phyloP scores from a whole-genome alignment of 2,329 filamentous ascomycete genomes.

The Microcyclospora tardicrescens region DNA sequence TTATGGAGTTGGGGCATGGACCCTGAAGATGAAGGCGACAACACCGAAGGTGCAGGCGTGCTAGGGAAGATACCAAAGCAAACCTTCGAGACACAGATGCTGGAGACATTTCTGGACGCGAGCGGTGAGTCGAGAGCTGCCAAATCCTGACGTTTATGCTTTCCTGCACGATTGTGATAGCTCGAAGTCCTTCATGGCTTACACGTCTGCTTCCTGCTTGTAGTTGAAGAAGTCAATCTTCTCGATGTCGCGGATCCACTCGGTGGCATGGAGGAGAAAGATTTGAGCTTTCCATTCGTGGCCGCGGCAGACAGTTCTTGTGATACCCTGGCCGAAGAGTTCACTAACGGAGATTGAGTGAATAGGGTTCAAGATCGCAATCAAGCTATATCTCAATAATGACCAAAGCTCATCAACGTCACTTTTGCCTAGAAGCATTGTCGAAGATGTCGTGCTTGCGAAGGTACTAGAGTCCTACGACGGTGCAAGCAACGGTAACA shows the following conservation, averaged over 20 bases:
- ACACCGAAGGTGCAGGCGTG: constrained; percentile 34
- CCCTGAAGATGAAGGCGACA: constrained; percentile 23
- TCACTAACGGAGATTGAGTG: constrained; percentile 10
- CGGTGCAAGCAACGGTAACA: constrained; percentile 70
- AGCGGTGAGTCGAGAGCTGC: constrained; percentile 15
- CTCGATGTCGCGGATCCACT: constrained; percentile 10
- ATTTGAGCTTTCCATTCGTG: constrained; percentile 12
- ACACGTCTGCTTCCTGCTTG: constrained; percentile 1
- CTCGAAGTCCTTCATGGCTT: neutral
- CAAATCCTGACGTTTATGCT: neutral
- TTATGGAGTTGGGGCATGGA: constrained; percentile 57
- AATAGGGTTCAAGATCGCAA: constrained; percentile 48
- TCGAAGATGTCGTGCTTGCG: constrained; percentile 49
- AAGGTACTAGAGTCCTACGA: constrained; percentile 62
- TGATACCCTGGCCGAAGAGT: neutral
- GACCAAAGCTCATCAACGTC: constrained; percentile 31
- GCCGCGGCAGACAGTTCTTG: constrained; percentile 6
- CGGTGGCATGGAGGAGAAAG: constrained; percentile 7
- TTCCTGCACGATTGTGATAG: too few relatives aligned
- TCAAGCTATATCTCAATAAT: constrained; percentile 45
- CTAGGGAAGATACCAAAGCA: constrained; percentile 46
- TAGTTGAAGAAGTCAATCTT: constrained; percentile 15
- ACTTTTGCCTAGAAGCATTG: constrained; percentile 35
- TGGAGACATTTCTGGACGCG: constrained; percentile 49
- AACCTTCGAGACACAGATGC: constrained; percentile 55